Conservation (phyloP, 345 rosid genomes). For the Populus pruinosa region DNA sequence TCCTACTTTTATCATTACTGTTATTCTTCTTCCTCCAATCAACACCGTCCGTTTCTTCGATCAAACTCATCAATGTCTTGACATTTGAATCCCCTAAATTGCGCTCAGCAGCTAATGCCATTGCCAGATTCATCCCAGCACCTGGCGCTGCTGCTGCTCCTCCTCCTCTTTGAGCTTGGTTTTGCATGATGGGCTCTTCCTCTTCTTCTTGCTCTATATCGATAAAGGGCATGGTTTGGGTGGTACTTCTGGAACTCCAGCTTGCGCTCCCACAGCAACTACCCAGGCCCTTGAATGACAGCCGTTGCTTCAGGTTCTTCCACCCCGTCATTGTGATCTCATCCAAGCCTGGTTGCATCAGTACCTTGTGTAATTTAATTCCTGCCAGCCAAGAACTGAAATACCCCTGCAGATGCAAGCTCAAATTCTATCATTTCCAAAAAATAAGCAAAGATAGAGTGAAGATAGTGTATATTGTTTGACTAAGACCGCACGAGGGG, state of each 20-base stretch:
- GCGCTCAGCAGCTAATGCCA: slow-evolving; percentile 84
- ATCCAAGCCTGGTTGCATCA: slow-evolving; percentile 15
- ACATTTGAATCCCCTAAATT: slow-evolving; percentile 30
- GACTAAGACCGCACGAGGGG: not conserved
- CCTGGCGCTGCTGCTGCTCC: not conserved
- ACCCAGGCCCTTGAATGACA: slow-evolving; percentile 58
- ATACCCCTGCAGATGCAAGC: not conserved
- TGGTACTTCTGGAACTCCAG: slow-evolving; percentile 25
- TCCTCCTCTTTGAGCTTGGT: not conserved
- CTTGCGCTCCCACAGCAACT: slow-evolving; percentile 59
- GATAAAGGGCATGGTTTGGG: slow-evolving; percentile 32
- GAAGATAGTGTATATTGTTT: not conserved
- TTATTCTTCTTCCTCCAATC: slow-evolving; percentile 35
- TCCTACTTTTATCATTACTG: not conserved
- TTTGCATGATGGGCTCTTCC: slow-evolving; percentile 13
- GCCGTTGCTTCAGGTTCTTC: slow-evolving; percentile 58
- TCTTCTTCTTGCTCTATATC: slow-evolving; percentile 21
- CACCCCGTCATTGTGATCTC: slow-evolving; percentile 38
- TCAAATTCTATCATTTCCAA: not conserved
- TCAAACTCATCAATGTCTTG: slow-evolving; percentile 71
- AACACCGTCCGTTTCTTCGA: slow-evolving; percentile 66
- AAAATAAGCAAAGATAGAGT: not conserved
- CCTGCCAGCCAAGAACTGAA: not conserved
- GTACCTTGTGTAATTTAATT: not conserved
- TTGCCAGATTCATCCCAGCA: slow-evolving; percentile 59